Base-by-base conservation (phyloP, 2,329 filamentous ascomycete genomes). In the Monilinia fructicola region DNA sequence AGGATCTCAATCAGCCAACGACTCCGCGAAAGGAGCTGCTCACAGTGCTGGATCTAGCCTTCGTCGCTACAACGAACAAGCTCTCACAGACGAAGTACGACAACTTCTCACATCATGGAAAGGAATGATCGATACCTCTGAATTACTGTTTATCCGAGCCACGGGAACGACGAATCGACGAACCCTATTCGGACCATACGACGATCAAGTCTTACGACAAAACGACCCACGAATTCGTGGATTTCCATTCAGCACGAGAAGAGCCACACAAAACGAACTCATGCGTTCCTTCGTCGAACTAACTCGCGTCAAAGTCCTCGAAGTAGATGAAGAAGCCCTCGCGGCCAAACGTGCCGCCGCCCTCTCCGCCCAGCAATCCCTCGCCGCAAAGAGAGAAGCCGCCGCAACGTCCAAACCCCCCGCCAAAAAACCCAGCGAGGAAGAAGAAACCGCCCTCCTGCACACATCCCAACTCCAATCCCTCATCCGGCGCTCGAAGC, bases 271-370 rank as follows among this genome's bases (percentile, higher is more conserved):
- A 75, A 91, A 90, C 58, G 95, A 99, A 78, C 87, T 99, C 0
- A 95, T 98, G 90, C 87, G 94, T 50, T 90, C 90, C 0, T 99
- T 97, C 74, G 90, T 96, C 69, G 95, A 99, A 79, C 84, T 99
- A 42, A 99, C 95, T 0, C 84, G 95, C 21, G 84, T 97, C 21
- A 97, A 99, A 78, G 84, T 97, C 56, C 87, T 87, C 59, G 89
- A 91, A 69, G 85, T 98, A 38, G 85, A 91, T 67, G 90, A 92
- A 70, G 84, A 82, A 3, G 83, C 87, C 16, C 77, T 89, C 9
- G 79, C 80, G 23, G 78, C 78, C 9, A 79, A 85, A 58, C 81
- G 81, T 26, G 75, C 77, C 14, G 79, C 85, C 42, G 80, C 80
- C 14, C 78, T 79, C 66, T 76, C 77, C 44, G 83, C 80, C 72